Percentiles rank a stretch among this genome's conserved stretches.
Evolutionary conservation across 1,284 basidiomycete genomes (phyloP).

Genomic region (Ustilago curta): DNA sequence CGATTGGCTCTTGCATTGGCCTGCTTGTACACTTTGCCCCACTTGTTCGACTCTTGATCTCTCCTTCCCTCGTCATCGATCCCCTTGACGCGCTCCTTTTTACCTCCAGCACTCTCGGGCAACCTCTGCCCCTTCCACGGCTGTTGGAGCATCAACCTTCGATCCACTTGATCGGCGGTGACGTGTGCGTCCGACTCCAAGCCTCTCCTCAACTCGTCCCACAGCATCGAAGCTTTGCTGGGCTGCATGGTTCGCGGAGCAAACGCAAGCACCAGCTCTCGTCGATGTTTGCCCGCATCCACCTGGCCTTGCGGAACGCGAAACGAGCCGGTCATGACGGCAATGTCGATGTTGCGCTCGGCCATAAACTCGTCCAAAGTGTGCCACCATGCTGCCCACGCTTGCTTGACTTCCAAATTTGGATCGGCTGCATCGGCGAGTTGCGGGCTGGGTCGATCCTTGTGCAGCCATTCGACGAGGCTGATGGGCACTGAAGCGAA

Average conservation of each 20-base stretch:
- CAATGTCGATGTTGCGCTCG: conserved; percentile 52
- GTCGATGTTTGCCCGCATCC: conserved; percentile 53
- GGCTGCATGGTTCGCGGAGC: conserved; percentile 20
- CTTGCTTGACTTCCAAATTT: conserved; percentile 34
- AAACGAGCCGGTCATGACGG: conserved; percentile 58
- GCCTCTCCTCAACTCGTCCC: conserved; percentile 30
- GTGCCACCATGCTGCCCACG: conserved; percentile 60
- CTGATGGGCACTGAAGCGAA: conserved; percentile 58
- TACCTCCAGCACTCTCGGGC: conserved; percentile 40
- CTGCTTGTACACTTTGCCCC: conserved; percentile 59
- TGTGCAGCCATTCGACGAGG: conserved; percentile 55
- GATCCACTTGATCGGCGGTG: conserved; percentile 13
- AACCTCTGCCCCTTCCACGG: conserved; percentile 59
- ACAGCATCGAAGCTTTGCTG: conserved; percentile 23
- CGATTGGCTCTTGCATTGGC: conserved; percentile 62
- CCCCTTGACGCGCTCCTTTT: conserved; percentile 54
- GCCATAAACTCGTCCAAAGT: conserved; percentile 50
- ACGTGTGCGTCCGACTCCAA: conserved; percentile 46
- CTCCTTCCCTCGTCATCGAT: conserved; percentile 40
- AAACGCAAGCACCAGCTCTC: conserved; percentile 57
- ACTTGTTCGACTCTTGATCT: conserved; percentile 11
- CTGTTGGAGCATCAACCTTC: conserved; percentile 45
- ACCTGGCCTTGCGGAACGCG: conserved; percentile 40
- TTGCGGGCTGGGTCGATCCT: conserved; percentile 23
- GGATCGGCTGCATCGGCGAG: conserved; percentile 23